Conservation (phyloP, 2,329 filamentous ascomycete genomes). For the Teratosphaeria destructans region DNA sequence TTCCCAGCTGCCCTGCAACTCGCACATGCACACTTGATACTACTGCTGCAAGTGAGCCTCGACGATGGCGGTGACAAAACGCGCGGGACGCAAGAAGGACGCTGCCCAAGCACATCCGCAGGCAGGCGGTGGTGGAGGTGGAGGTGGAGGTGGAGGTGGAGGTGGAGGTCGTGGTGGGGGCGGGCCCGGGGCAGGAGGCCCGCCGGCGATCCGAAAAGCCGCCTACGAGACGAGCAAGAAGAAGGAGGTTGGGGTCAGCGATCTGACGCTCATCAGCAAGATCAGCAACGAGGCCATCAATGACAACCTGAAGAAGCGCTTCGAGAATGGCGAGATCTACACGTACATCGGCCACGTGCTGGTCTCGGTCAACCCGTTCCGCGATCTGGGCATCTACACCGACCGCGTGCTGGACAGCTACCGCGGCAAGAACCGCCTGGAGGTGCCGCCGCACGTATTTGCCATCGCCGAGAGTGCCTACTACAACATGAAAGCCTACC, state of each 20-base stretch:
- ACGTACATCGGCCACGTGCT: constrained; percentile 99
- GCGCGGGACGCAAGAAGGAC: constrained; percentile 49
- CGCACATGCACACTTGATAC: background rate
- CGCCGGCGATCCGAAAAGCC: constrained; percentile 80
- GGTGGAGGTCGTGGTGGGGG: too few relatives aligned
- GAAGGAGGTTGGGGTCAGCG: constrained; percentile 97
- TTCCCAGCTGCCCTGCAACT: background rate
- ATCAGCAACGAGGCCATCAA: constrained; percentile 99
- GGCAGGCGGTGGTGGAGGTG: constrained; percentile 16
- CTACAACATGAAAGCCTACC: constrained; percentile 99
- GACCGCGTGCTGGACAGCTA: constrained; percentile 88
- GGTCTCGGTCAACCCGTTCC: constrained; percentile 97
- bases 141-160: constrained; percentile 10
- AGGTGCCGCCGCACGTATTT: constrained; percentile 81
- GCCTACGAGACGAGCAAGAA: constrained; percentile 95
- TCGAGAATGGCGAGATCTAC: constrained; percentile 96
- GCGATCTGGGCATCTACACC: constrained; percentile 92
- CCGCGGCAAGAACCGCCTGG: constrained; percentile 90
- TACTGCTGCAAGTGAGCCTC: background rate
- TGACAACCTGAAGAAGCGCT: constrained; percentile 95
- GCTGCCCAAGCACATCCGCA: constrained; percentile 30
- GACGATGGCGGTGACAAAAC: constrained; percentile 42
- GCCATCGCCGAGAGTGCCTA: constrained; percentile 92
- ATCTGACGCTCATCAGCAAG: constrained; percentile 94
- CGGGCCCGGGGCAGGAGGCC: constrained; percentile 29